Conservation (phyloP, 2,329 filamentous ascomycete species). For the Teratosphaeria epicoccoides region DNA sequence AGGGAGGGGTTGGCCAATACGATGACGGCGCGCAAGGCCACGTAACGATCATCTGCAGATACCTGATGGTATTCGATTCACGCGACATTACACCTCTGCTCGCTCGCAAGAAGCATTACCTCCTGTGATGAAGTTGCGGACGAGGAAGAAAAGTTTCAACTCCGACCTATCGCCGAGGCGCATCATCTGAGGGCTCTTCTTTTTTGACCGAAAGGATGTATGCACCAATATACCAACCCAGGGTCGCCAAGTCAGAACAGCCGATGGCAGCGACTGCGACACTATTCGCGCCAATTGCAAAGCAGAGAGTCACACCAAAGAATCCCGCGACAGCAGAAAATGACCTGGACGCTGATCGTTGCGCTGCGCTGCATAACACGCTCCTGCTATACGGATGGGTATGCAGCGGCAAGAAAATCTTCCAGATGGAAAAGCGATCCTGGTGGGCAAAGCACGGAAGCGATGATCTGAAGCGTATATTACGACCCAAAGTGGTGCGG, state of each 20-base stretch:
- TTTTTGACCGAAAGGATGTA: background rate
- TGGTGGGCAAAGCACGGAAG: constrained; percentile 25
- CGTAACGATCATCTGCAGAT: too few relatives aligned
- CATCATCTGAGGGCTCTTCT: background rate
- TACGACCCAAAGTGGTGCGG: constrained; percentile 20
- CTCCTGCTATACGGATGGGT: constrained; percentile 27
- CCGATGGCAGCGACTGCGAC: constrained; percentile 4
- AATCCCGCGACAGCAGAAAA: constrained; percentile 12
- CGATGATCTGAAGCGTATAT: constrained; percentile 13
- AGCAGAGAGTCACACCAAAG: constrained; percentile 19
- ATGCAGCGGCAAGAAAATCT: constrained; percentile 22
- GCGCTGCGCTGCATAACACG: constrained; percentile 25
- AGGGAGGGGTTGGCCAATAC: background rate
- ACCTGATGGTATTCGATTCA: too few relatives aligned
- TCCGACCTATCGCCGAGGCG: background rate
- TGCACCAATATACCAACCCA: background rate
- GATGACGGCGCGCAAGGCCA: background rate
- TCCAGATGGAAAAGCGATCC: constrained; percentile 19
- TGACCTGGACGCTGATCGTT: constrained; percentile 22
- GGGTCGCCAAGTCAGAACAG: background rate
- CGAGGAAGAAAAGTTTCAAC: background rate
- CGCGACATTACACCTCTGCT: background rate
- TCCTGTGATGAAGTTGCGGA: background rate
- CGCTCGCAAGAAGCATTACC: background rate
- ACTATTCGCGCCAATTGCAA: constrained; percentile 22